Base-by-base conservation (phyloP, 2,329 filamentous ascomycete species). In the Ascochyta viciae-villosae region DNA sequence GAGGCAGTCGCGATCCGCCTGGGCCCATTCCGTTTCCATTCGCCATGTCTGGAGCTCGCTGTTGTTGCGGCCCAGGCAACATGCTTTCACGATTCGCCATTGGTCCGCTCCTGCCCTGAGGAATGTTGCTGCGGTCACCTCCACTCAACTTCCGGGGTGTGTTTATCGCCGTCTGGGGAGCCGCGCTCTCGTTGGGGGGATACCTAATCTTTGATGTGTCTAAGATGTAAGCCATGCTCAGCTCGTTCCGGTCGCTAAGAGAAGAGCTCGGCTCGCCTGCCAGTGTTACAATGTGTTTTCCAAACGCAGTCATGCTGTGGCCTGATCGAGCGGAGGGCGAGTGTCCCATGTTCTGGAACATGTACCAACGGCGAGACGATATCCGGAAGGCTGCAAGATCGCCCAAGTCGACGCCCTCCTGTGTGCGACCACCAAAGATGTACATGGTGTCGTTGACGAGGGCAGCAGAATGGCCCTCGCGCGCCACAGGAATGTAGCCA, bases 381-480 rank as follows among this genome's bases (percentile, higher is more conserved):
- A 91, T 91, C 45, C 87, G 83, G 76, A 91, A 91, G 9, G 95
- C 95, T 2, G 95, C 94, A 39, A 99, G 82, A 75, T 99, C 95
- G 31, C 94, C 95, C 4, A 99, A 81, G 73, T 99, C 95, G 26
- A 88, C 86, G 1, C 95, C 95, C 65, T 98, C 93, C 71, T 97
- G 92, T 0, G 92, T 97, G 57, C 95, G 89, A 40, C 95, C 95
- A 65, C 96, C 96, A 75, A 99, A 99, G 58, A 99, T 88, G 79
- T 99, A 99, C 96, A 99, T 99, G 57, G 97, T 95, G 73, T 99
- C 95, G 74, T 95, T 92, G 39, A 99, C 93, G 19, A 99, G 82
- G 4, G 94, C 89, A 13, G 95, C 92, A 12, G 96, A 93, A 75
- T 99, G 95, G 3, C 95, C 95, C 81, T 99, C 95, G 58, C 95